Evolutionary conservation across 495 filamentous ascomycete species (phyloP), one percentile per base, ranked within the genome.

Genomic region (Lindgomyces ingoldianus): DNA sequence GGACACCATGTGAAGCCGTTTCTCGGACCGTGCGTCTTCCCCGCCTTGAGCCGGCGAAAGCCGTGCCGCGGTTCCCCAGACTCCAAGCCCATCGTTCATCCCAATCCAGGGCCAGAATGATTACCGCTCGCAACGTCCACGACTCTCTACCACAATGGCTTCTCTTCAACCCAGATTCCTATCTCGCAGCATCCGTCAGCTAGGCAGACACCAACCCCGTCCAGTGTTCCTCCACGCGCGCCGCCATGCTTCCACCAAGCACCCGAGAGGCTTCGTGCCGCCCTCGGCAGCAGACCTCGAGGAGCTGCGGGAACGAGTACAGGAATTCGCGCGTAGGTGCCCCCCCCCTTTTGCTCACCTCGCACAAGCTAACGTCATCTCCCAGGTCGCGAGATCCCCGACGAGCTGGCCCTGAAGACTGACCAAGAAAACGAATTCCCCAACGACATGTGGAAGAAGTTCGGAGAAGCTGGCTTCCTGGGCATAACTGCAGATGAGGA

Each of bases 401-500:
- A 89, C 73, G 88, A 92, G 61, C 81, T 96, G 42, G 94, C 94
- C 26, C 82, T 88, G 21, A 78, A 75, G 39, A 94, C 91, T 41
- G 94, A 98, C 80, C 83, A 84, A 67, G 80, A 79, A 71, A 98
- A 98, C 82, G 87, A 86, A 53, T 98, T 98, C 71, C 94, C 94
- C 0, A 78, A 81, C 1, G 84, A 89, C 10, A 95, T 98, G 90
- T 98, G 94, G 94, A 81, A 82, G 75, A 97, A 96, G 75, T 78
- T 98, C 21, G 94, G 94, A 24, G 86, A 91, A 63, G 94, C 94
- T 45, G 95, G 85, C 78, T 89, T 98, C 58, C 83, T 98, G 19
- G 94, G 94, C 42, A 88, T 97, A 66, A 98, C 94, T 0, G 95
- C 91, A 14, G 91, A 96, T 74, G 93, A 97, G 74, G 88, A 92